Conservation (phyloP, 2,329 filamentous ascomycete species). For the Metarhizium brunneum region DNA sequence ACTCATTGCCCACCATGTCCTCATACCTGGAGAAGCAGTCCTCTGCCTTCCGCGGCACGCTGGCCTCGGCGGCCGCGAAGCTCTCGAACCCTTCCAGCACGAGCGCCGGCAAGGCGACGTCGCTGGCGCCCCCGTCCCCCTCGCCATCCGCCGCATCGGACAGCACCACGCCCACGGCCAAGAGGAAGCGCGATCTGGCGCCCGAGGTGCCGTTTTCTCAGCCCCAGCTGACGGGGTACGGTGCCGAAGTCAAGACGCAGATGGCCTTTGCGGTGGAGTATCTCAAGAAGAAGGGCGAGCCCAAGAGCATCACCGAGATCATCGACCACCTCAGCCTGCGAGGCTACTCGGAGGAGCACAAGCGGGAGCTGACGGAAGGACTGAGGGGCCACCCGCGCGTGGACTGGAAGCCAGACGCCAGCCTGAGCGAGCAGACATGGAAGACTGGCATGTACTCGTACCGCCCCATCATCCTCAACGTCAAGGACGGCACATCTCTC, state of each 20-base stretch:
- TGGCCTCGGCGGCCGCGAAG: slow-evolving; percentile 55
- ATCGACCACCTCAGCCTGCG: slow-evolving; percentile 71
- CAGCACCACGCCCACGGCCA: slow-evolving; percentile 54
- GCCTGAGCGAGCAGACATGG: slow-evolving; percentile 58
- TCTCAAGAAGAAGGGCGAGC: slow-evolving; percentile 60
- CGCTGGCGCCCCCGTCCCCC: slow-evolving; percentile 50
- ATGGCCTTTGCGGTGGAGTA: slow-evolving; percentile 81
- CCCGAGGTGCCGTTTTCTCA: slow-evolving; percentile 60
- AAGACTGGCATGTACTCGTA: slow-evolving; percentile 69
- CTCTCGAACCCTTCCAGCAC: slow-evolving; percentile 43
- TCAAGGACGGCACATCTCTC: slow-evolving; percentile 68
- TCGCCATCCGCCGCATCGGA: slow-evolving; percentile 50
- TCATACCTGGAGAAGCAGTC: slow-evolving; percentile 56
- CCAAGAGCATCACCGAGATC: slow-evolving; percentile 66
- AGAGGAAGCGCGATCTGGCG: slow-evolving; percentile 47
- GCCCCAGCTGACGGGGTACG: slow-evolving; percentile 65
- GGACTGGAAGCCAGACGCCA: slow-evolving; percentile 44
- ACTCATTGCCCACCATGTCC: slow-evolving; percentile 38
- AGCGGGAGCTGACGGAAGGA: slow-evolving; percentile 56
- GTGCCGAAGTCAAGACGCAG: slow-evolving; percentile 75
- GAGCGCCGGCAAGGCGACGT: slow-evolving; percentile 25
- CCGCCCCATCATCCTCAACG: slow-evolving; percentile 69
- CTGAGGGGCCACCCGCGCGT: slow-evolving; percentile 56
- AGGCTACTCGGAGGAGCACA: slow-evolving; percentile 49
- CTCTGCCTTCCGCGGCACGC: slow-evolving; percentile 50